Conservation (phyloP, 805 yeast genomes). For the Metschnikowia reukaufii region DNA sequence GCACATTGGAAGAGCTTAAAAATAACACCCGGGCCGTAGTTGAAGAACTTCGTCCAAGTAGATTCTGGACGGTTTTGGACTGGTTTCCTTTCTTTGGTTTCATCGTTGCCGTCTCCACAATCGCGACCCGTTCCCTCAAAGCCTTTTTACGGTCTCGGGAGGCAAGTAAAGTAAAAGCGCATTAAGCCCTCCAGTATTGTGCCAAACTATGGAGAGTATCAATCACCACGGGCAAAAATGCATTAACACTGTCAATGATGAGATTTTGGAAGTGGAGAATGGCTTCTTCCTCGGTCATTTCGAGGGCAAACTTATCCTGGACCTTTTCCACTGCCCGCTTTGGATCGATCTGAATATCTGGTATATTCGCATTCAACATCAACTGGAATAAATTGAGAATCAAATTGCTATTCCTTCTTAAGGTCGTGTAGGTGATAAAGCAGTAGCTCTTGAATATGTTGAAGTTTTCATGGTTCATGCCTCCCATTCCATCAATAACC, state of each 20-base stretch:
- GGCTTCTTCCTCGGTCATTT: conserved; percentile 94
- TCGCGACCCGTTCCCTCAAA: conserved; percentile 7
- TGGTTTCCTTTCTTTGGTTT: conserved; percentile 44
- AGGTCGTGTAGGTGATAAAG: conserved; percentile 87
- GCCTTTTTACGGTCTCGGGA: not conserved
- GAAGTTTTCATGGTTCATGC: conserved; percentile 80
- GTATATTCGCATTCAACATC: conserved; percentile 91
- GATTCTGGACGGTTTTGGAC: conserved; percentile 25
- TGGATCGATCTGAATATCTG: conserved; percentile 83
- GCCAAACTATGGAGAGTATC: conserved; percentile 94
- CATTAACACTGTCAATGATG: conserved; percentile 92
- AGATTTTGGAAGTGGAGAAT: conserved; percentile 90
- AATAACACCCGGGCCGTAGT: conserved; percentile 24
- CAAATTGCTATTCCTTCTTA: conserved; percentile 85
- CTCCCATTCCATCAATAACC: conserved; percentile 97
- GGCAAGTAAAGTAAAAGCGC: not conserved
- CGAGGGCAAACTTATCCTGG: conserved; percentile 89
- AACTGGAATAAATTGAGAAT: conserved; percentile 87
- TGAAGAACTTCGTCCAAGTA: conserved; percentile 30
- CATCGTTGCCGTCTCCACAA: conserved; percentile 9
- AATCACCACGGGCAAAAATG: conserved; percentile 90
- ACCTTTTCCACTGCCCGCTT: conserved; percentile 86
- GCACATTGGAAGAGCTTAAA: conserved; percentile 25
- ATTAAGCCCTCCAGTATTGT: conserved; percentile 91
- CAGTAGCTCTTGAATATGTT: conserved; percentile 88